A percentile compares a stretch with the other conserved stretches of the same genome.
Conservation (phyloP, 2,329 filamentous ascomycete species). For the Neurospora crassa region DNA sequence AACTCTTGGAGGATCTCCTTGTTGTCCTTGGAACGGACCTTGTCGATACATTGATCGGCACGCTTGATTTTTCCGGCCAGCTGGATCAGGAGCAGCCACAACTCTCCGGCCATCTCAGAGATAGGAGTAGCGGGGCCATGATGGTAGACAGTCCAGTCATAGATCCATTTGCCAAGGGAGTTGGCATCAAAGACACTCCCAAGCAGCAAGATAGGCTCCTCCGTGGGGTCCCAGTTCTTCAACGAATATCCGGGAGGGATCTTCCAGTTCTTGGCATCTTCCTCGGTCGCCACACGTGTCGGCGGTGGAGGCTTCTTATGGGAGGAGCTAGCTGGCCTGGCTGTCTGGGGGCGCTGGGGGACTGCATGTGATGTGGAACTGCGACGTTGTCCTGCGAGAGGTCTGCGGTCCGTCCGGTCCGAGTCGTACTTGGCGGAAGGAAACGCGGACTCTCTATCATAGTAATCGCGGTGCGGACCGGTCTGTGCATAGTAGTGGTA, state of each 20-base stretch:
- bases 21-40: slow-evolving; percentile 64
- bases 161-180: slow-evolving; percentile 97
- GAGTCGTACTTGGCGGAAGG: slow-evolving; percentile 35
- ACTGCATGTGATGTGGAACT: slow-evolving; percentile 32
- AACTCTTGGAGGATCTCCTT: slow-evolving; percentile 82
- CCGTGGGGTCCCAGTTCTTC: slow-evolving; percentile 96
- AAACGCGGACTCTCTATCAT: slow-evolving; percentile 30
- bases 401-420: slow-evolving; percentile 27
- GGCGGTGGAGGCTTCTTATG: slow-evolving; percentile 30
- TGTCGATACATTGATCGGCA: slow-evolving; percentile 65
- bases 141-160: slow-evolving; percentile 95
- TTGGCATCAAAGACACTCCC: slow-evolving; percentile 97
- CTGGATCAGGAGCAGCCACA: slow-evolving; percentile 93
- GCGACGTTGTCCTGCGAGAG: slow-evolving; percentile 34
- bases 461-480: slow-evolving; percentile 24
- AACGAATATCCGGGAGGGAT: slow-evolving; percentile 88
- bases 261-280: slow-evolving; percentile 52
- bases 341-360: slow-evolving; percentile 43
- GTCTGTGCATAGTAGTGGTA: slow-evolving; percentile 46
- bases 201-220: slow-evolving; percentile 86
- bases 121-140: slow-evolving; percentile 75
- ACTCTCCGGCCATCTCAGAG: slow-evolving; percentile 82
- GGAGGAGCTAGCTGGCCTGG: slow-evolving; percentile 33
- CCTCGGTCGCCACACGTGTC: slow-evolving; percentile 43
- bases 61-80: slow-evolving; percentile 89